Conservation (phyloP, 176 grass and related monocot species). For the Avena insularis region DNA sequence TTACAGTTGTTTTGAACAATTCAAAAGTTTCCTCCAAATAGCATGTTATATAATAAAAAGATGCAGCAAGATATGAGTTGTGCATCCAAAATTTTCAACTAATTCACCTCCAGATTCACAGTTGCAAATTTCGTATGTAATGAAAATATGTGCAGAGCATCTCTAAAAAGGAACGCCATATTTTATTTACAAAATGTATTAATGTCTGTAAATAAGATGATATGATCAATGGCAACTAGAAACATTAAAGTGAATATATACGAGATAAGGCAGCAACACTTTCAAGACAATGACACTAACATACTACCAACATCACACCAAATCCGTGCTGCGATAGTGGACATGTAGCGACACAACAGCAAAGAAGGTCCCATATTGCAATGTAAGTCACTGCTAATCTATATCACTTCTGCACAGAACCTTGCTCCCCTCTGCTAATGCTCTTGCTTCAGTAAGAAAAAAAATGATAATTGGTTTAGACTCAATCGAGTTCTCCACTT, state of each 20-base stretch:
- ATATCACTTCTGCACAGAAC: conserved; percentile 13
- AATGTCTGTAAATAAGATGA: background rate
- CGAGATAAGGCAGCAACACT: background rate
- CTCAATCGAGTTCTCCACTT: background rate
- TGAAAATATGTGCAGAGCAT: background rate
- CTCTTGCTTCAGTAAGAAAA: background rate
- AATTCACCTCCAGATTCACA: background rate
- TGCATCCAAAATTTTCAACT: background rate
- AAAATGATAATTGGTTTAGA: background rate
- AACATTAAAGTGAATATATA: conserved; percentile 12
- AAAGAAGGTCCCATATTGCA: conserved; percentile 10
- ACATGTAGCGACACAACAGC: background rate
- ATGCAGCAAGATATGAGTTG: background rate
- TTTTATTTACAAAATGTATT: background rate
- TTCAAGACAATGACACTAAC: background rate
- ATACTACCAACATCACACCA: background rate
- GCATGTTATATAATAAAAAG: background rate
- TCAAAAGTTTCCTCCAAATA: background rate
- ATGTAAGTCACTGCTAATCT: background rate
- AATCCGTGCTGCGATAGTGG: background rate
- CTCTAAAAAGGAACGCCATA: background rate
- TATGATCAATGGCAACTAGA: conserved; percentile 9
- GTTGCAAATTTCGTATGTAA: conserved; percentile 4
- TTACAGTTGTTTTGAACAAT: background rate
- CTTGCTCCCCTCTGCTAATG: background rate